phyloP scores from a whole-genome alignment of 805 yeast species.

The Wickerhamomyces strasburgensis region DNA sequence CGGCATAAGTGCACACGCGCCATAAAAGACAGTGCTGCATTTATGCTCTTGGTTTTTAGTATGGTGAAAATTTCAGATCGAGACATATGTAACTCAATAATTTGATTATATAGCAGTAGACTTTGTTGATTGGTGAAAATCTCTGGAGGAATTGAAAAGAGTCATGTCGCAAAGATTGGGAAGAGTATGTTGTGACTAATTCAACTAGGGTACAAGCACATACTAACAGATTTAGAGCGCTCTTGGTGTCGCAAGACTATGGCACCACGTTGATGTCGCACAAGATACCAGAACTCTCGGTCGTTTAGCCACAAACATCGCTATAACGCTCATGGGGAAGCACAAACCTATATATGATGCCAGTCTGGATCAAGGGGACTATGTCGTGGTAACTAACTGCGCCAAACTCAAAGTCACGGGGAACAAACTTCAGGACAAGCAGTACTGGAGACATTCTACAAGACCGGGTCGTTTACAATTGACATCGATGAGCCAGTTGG shows the following conservation, averaged over 20 bases:
- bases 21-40: background rate
- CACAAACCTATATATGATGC: slow-evolving; percentile 88
- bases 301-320: slow-evolving; percentile 85
- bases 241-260: slow-evolving; percentile 73
- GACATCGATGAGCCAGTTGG: slow-evolving; percentile 73
- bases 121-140: too few relatives aligned
- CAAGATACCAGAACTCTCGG: slow-evolving; percentile 84
- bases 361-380: slow-evolving; percentile 87
- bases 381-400: slow-evolving; percentile 94
- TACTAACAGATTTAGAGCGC: slow-evolving; percentile 40
- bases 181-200: slow-evolving; percentile 15
- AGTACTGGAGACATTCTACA: slow-evolving; percentile 84
- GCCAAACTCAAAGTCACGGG: slow-evolving; percentile 79
- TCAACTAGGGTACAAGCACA: background rate
- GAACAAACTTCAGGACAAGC: slow-evolving; percentile 70
- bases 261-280: slow-evolving; percentile 96
- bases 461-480: slow-evolving; percentile 87
- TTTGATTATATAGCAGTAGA: too few relatives aligned
- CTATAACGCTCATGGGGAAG: slow-evolving; percentile 88
- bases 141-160: too few relatives aligned
- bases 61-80: too few relatives aligned
- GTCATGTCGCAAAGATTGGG: slow-evolving; percentile 28
- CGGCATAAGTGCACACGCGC: background rate
- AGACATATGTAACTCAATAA: too few relatives aligned
- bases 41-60: too few relatives aligned